A percentile compares a stretch with the other conserved stretches of the same genome.
phyloP scores from a whole-genome alignment of 2,329 filamentous ascomycete species.

The Trematosphaeria pertusa region DNA sequence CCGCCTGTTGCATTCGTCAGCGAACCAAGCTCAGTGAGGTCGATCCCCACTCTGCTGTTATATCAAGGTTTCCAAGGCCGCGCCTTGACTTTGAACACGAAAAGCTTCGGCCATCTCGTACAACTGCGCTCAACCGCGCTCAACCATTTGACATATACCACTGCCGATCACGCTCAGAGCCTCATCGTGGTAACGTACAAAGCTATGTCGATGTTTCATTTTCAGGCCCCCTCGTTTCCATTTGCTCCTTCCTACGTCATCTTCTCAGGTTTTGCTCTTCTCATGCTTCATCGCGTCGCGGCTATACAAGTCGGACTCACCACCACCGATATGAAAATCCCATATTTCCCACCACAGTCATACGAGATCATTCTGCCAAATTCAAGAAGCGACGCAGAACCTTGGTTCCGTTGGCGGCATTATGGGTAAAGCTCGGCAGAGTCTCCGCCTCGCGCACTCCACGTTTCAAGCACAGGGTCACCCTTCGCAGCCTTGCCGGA shows the following conservation, averaged over 20 bases:
- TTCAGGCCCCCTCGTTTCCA: not conserved
- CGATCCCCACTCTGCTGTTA: not conserved
- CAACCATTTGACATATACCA: not conserved
- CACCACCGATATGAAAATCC: constrained; percentile 3
- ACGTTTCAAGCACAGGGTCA: constrained; percentile 37
- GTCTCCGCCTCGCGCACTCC: constrained; percentile 29
- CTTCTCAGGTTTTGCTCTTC: not conserved
- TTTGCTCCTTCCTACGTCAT: constrained; percentile 6
- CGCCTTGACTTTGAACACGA: too few species aligned
- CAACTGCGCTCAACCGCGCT: too few species aligned
- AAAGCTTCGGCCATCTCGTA: too few species aligned
- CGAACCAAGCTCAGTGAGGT: too few species aligned
- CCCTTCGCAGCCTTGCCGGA: constrained; percentile 21
- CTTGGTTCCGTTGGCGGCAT: constrained; percentile 20
- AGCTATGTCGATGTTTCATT: constrained; percentile 3
- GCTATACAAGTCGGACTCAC: not conserved
- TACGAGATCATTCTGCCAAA: constrained; percentile 8
- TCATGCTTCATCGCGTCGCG: constrained; percentile 5
- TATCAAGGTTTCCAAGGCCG: constrained; percentile 10
- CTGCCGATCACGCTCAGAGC: not conserved
- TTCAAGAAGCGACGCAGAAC: not conserved
- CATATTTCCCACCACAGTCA: not conserved
- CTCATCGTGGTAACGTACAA: not conserved
- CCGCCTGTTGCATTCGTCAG: too few species aligned
- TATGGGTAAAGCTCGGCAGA: constrained; percentile 20